phyloP scores from a whole-genome alignment of 352 stramenopile species.

The Phytophthora ramorum region DNA sequence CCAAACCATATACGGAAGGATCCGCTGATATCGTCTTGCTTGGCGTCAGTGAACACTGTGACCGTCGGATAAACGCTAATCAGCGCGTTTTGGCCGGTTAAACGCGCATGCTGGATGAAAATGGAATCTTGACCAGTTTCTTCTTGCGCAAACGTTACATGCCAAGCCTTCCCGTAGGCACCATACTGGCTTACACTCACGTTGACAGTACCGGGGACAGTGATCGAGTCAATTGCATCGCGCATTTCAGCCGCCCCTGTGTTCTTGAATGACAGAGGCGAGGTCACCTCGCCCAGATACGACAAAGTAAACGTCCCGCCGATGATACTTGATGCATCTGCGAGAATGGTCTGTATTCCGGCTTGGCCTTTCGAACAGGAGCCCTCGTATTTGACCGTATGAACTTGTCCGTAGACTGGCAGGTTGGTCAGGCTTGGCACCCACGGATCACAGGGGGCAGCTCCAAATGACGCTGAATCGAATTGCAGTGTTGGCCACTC shows the following conservation, averaged over 20 bases:
- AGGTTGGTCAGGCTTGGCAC: conserved; percentile 35
- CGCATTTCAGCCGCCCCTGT: conserved; percentile 88
- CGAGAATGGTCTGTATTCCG: conserved; percentile 77
- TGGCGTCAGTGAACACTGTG: conserved; percentile 65
- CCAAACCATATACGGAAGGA: conserved; percentile 67
- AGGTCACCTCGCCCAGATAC: conserved; percentile 86
- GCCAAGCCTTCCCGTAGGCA: conserved; percentile 84
- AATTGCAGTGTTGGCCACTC: conserved; percentile 78
- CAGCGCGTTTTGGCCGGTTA: conserved; percentile 73
- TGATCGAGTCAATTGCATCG: conserved; percentile 91
- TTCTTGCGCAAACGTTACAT: conserved; percentile 90
- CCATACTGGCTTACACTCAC: conserved; percentile 78
- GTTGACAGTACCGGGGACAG: conserved; percentile 73
- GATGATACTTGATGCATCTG: conserved; percentile 79
- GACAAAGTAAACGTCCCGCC: conserved; percentile 91
- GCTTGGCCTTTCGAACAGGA: conserved; percentile 51
- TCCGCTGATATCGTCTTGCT: conserved; percentile 64
- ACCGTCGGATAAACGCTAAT: conserved; percentile 79
- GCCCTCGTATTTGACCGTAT: conserved; percentile 77
- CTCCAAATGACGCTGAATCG: conserved; percentile 48
- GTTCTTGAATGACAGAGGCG: conserved; percentile 64
- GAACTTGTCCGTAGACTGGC: conserved; percentile 60
- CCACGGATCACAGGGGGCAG: conserved; percentile 43
- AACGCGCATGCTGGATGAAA: conserved; percentile 75
- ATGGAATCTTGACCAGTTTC: conserved; percentile 65